Evolutionary conservation across 2,329 filamentous ascomycete species (phyloP), one percentile per base, ranked within the genome.

Genomic region (Paecilomyces formosus): DNA sequence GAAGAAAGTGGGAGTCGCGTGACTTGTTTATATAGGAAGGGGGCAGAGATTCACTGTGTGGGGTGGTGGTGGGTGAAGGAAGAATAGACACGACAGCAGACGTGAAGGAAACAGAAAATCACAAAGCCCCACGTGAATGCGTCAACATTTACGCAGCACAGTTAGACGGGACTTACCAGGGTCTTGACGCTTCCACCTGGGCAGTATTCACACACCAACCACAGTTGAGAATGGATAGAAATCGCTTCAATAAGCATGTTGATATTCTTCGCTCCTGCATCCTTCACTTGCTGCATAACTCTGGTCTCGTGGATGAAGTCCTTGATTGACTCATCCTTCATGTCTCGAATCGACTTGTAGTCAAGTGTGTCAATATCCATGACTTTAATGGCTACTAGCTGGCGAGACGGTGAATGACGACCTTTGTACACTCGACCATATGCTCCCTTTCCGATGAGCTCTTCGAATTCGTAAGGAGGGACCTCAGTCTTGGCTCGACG

Each of bases 171-270:
- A 61, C 81, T 77, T 79, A 86, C 84, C 65, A 88, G 67, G 8
- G 85, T 87, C 59, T 84, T 80, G 6, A 88, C 81, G 71, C 85
- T 88, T 56, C 85, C 85, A 63, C 85, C 85, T 26, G 85, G 85
- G 61, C 84, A 86, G 67, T 87, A 87, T 68, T 87, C 85, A 69
- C 82, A 85, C 57, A 88, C 79, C 61, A 88, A 81, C 85, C 85
- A 88, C 22, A 88, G 74, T 64, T 87, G 84, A 55, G 83, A 84
- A 63, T 87, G 83, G 22, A 87, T 80, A 3, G 83, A 81, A 52
- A 86, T 81, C 0, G 85, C 84, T 64, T 87, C 85, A 61, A 85
- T 83, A 49, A 88, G 79, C 60, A 83, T 79, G 61, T 87, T 88
- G 64, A 88, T 81, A 59, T 86, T 86, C 62, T 81, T 80, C 2